Evolutionary conservation across 139 green algal genomes (phyloP).

Genomic region (Picochlorum sp.): DNA sequence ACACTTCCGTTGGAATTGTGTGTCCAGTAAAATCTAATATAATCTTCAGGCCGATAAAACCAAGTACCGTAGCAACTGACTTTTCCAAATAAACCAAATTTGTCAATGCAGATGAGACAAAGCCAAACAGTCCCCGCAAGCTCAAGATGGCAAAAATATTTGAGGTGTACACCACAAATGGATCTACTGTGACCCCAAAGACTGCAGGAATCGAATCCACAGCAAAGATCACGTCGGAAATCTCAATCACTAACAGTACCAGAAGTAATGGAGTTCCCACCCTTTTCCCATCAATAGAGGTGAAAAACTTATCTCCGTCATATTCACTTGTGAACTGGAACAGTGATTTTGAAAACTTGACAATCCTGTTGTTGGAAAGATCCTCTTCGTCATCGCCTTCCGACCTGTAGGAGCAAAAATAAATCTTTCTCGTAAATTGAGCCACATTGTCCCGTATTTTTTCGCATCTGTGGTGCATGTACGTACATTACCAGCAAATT

Average conservation of each 20-base stretch:
- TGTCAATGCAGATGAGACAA: conserved; percentile 43
- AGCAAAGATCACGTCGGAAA: conserved; percentile 93
- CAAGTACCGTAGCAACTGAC: conserved; percentile 74
- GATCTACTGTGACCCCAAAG: conserved; percentile 91
- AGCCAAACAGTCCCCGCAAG: conserved; percentile 68
- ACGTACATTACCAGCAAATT: conserved; percentile 40
- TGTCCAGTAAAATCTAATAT: conserved; percentile 61
- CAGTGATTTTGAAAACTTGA: conserved; percentile 56
- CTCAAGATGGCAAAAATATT: conserved; percentile 91
- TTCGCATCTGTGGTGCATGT: background rate
- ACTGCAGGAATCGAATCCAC: conserved; percentile 89
- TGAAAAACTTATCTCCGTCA: conserved; percentile 89
- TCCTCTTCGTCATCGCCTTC: conserved; percentile 71
- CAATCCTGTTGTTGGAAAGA: conserved; percentile 66
- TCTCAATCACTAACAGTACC: conserved; percentile 83
- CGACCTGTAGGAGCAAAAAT: background rate
- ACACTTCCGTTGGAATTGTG: conserved; percentile 60
- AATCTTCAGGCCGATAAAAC: conserved; percentile 82
- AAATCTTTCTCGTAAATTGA: background rate
- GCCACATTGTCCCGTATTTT: background rate
- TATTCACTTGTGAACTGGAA: conserved; percentile 61
- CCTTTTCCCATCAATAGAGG: conserved; percentile 36
- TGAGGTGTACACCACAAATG: conserved; percentile 94
- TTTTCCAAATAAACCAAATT: conserved; percentile 67
- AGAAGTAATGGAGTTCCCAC: conserved; percentile 86